These are phyloP conservation scores for Trametes versicolor DNA, from an alignment of 1,284 basidiomycete genomes.

Conservation along the genomic window DNA sequence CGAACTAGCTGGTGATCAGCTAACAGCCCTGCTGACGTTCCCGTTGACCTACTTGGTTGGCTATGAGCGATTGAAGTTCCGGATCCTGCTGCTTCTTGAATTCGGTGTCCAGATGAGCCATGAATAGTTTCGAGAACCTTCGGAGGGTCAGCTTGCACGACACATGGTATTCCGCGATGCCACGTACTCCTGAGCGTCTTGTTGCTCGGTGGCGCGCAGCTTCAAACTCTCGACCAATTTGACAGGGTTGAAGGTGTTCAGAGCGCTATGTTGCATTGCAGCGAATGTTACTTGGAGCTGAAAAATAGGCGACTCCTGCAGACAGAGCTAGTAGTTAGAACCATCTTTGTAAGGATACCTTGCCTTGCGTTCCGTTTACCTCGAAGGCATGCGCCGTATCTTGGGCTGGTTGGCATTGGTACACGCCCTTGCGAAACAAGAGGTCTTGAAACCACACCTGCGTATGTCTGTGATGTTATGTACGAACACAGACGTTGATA, in stretches of 20 bases:
- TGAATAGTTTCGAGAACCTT: constrained; percentile 94
- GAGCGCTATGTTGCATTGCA: constrained; percentile 77
- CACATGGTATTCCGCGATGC: constrained; percentile 3
- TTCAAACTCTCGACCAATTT: constrained; percentile 86
- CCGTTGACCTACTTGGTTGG: constrained; percentile 63
- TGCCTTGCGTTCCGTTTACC: constrained; percentile 46
- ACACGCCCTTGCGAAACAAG: constrained; percentile 67
- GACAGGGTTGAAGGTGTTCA: constrained; percentile 81
- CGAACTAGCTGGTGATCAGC: constrained; percentile 65
- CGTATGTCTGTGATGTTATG: background rate
- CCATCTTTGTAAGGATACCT: background rate
- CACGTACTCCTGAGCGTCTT: constrained; percentile 92
- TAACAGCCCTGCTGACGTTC: background rate
- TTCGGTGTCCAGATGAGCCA: constrained; percentile 85
- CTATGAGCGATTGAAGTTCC: constrained; percentile 70
- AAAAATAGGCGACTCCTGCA: constrained; percentile 77
- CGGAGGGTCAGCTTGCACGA: background rate
- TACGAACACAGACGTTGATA: background rate
- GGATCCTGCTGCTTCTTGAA: constrained; percentile 80
- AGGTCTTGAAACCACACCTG: constrained; percentile 73
- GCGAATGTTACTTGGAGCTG: constrained; percentile 84
- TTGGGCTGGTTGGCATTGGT: constrained; percentile 59
- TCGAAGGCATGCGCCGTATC: constrained; percentile 62
- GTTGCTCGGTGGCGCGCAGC: constrained; percentile 84
- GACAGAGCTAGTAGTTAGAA: background rate